A percentile compares a stretch with the other conserved stretches of the same genome.
phyloP scores from a whole-genome alignment of 2,329 filamentous ascomycete genomes.

The Cladosporium colombiae region DNA sequence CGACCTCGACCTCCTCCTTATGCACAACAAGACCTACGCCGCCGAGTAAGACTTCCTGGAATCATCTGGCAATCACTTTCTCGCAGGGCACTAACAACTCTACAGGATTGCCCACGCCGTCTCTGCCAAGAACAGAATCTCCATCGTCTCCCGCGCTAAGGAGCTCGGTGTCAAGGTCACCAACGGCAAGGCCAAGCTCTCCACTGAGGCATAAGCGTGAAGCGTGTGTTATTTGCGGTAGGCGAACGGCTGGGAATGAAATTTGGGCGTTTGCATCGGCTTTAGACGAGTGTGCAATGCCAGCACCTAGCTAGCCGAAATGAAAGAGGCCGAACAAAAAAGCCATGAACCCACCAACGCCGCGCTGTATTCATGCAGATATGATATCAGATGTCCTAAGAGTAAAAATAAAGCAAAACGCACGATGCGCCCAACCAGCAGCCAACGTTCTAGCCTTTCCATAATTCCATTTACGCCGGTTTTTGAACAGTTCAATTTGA shows the following conservation, averaged over 20 bases:
- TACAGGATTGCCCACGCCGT: conserved; percentile 93
- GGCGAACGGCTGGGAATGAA: conserved; percentile 18
- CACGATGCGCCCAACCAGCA: conserved; percentile 18
- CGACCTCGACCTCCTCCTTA: conserved; percentile 96
- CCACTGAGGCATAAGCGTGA: conserved; percentile 72
- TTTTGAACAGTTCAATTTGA: conserved; percentile 14
- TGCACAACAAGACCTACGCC: conserved; percentile 99
- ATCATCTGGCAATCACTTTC: background rate
- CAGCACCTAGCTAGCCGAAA: conserved; percentile 20
- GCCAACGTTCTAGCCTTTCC: conserved; percentile 15
- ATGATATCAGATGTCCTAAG: conserved; percentile 19
- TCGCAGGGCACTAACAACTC: conserved; percentile 38
- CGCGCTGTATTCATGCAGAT: conserved; percentile 29
- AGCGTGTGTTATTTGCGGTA: conserved; percentile 21
- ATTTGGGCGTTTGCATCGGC: conserved; percentile 19
- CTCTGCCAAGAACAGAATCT: conserved; percentile 97
- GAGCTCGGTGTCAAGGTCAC: conserved; percentile 99
- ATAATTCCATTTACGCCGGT: conserved; percentile 10
- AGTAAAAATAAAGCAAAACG: conserved; percentile 16
- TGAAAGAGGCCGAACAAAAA: conserved; percentile 19
- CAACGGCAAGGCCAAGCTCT: conserved; percentile 98
- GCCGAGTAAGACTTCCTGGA: conserved; percentile 74
- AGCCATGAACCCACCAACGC: conserved; percentile 32
- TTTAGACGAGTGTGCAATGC: conserved; percentile 19
- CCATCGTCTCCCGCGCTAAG: conserved; percentile 97